A percentile compares a stretch with the other conserved stretches of the same genome.
Conservation (phyloP, 768 basidiomycete genomes). For the Auricularia sp. region DNA sequence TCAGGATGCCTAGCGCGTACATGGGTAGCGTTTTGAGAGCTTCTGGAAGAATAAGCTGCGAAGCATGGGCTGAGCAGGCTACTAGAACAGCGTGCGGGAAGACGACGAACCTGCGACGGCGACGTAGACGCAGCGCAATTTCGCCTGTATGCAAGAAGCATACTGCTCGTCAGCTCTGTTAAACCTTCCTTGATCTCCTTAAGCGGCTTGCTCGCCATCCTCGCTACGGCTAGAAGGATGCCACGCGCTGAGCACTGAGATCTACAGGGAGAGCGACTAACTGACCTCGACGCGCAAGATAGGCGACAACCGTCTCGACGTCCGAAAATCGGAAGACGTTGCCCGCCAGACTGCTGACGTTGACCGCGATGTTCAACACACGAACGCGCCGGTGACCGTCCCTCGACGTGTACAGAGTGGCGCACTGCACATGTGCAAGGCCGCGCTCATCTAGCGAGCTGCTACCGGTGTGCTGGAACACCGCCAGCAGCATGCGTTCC, state of each 20-base stretch:
- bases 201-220: slow-evolving; percentile 49
- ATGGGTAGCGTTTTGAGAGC: slow-evolving; percentile 79
- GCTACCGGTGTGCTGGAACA: slow-evolving; percentile 15
- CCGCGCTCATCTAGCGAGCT: slow-evolving; percentile 53
- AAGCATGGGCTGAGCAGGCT: slow-evolving; percentile 1
- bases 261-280: too few species aligned
- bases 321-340: slow-evolving; percentile 90
- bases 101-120: slow-evolving; percentile 58
- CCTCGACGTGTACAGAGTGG: slow-evolving; percentile 67
- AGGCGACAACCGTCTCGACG: slow-evolving; percentile 68
- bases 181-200: slow-evolving; percentile 73
- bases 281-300: slow-evolving; percentile 68
- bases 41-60: slow-evolving; percentile 87
- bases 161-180: slow-evolving; percentile 70
- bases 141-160: slow-evolving; percentile 77
- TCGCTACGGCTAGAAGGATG: slow-evolving; percentile 50
- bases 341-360: slow-evolving; percentile 72
- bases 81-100: neutral
- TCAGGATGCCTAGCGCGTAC: slow-evolving; percentile 70
- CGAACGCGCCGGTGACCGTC: slow-evolving; percentile 75
- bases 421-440: slow-evolving; percentile 75
- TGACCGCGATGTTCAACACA: slow-evolving; percentile 75
- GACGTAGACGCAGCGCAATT: slow-evolving; percentile 77
- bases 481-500: neutral
- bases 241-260: too few species aligned